Evolutionary conservation across 192 early-diverging fungal species (phyloP), one percentile per base, ranked within the genome.

Genomic region (Podila verticillata): DNA sequence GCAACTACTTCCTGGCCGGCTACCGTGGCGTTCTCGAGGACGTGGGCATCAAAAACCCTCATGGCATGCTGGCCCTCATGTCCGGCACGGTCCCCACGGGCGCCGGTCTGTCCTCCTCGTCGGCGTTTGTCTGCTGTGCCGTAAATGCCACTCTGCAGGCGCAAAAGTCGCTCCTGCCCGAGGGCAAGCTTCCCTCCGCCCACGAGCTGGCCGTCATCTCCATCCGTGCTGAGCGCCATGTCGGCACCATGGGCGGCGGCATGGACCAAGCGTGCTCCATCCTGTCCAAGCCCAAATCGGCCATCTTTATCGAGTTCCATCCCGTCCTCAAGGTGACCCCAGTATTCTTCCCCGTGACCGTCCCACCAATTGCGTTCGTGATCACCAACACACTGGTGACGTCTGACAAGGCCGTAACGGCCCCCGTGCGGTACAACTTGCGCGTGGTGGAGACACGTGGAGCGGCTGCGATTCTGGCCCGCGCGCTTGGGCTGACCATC

Each of bases 251-350:
- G 72, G 81, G 83, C 32, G 87, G 88, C 35, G 93, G 94, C 30
- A 98, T 98, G 96, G 96, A 98, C 69, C 96, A 98, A 72, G 88
- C 93, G n/a, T 90, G 91, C 64, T 96, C 94, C 31, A 89, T 98
- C 48, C 93, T 96, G 81, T 91, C 90, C 10, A 81, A 86, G 29
- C 86, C 85, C 31, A 88, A 88, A 4, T 89, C 88, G 29, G 93
- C 94, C 0, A 82, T 93, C 30, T 86, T 95, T 65, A 93, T 97
- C 75, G 88, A 96, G 67, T 96, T 96, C 83, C 72, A 90, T n/a
- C 96, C 96, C 6, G 84, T 70, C 29, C 89, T 96, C 47, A 83
- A 74, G 30, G 83, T 82, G 29, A 85, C 82, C 28, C 93, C 86
- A 30, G 90, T 93, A 22, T 70, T 73, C 39, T 89, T 96, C 56